phyloP scores from a whole-genome alignment of 1,284 basidiomycete species.

The Rhodotorula sp. region DNA sequence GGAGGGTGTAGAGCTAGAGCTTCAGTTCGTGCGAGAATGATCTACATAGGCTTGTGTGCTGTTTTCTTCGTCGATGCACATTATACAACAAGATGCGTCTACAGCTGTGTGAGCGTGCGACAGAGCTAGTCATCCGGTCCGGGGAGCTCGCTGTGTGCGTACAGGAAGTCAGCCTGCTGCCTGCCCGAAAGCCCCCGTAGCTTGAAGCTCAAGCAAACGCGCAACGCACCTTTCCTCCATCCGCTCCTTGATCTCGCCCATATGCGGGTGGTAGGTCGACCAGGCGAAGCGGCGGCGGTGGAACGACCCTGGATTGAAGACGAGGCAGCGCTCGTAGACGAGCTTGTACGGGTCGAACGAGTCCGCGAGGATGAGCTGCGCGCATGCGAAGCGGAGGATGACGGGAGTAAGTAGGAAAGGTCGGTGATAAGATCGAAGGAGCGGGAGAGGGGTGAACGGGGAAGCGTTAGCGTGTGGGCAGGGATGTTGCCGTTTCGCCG shows the following conservation, averaged over 20 bases:
- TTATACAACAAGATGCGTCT: background rate
- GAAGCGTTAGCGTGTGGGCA: no score
- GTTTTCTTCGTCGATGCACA: background rate
- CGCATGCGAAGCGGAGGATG: background rate
- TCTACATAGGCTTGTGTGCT: background rate
- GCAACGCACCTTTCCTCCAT: slow-evolving; percentile 44
- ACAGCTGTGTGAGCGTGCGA: no score
- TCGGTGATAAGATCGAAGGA: no score
- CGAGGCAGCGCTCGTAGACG: slow-evolving; percentile 97
- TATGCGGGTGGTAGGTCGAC: slow-evolving; percentile 51
- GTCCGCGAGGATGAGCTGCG: slow-evolving; percentile 89
- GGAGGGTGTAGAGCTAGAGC: no score
- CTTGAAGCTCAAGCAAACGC: no score
- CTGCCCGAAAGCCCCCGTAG: background rate
- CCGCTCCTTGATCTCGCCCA: slow-evolving; percentile 46
- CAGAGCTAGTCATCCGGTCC: background rate
- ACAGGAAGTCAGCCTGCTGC: background rate
- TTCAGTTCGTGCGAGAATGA: no score
- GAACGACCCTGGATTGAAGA: slow-evolving; percentile 85
- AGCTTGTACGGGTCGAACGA: slow-evolving; percentile 94
- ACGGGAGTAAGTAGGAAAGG: no score
- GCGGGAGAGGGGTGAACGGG: no score
- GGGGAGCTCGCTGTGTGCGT: slow-evolving; percentile 9
- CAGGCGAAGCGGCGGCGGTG: slow-evolving; percentile 48
- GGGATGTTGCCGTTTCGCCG: no score